Conservation (phyloP, 306 rosid genomes). For the Abrus pulchellus region DNA sequence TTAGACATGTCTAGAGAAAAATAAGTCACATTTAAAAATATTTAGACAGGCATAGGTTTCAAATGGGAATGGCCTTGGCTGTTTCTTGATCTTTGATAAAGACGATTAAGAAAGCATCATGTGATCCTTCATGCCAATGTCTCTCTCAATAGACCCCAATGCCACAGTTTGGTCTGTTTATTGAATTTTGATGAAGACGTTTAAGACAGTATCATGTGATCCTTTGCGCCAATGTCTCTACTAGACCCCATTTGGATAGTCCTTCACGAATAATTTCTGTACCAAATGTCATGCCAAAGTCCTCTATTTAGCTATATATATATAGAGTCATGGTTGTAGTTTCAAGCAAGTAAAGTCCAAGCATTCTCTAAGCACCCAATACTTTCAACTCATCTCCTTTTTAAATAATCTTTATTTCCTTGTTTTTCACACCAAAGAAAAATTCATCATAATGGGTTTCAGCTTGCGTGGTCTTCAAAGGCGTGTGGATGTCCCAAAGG, state of each 20-base stretch:
- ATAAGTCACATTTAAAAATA: not conserved
- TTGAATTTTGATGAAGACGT: not conserved
- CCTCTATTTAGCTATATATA: conserved; percentile 2
- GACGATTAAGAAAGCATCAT: conserved; percentile 32
- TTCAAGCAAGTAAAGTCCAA: conserved; percentile 27
- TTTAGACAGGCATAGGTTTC: conserved; percentile 1
- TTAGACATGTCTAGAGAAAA: conserved; percentile 13
- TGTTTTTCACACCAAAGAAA: conserved; percentile 27
- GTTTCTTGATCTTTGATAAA: conserved; percentile 7
- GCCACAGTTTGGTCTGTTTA: not conserved
- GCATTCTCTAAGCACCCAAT: conserved; percentile 15
- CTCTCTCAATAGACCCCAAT: conserved; percentile 20
- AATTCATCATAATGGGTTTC: conserved; percentile 42
- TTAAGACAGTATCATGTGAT: conserved; percentile 41
- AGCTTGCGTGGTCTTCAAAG: conserved; percentile 14
- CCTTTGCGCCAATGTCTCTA: conserved; percentile 28
- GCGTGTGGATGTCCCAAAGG: conserved; percentile 36
- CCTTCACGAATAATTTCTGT: conserved; percentile 20
- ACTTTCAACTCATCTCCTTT: not conserved
- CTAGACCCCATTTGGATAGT: conserved; percentile 1
- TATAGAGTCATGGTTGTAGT: not conserved
- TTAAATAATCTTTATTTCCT: not conserved
- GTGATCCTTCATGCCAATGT: conserved; percentile 36
- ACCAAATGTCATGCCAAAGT: conserved; percentile 6
- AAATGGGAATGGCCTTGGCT: not conserved